Evolutionary conservation across 2,329 filamentous ascomycete species (phyloP), one percentile per base, ranked within the genome.

Genomic region (Neonectria coccinea): DNA sequence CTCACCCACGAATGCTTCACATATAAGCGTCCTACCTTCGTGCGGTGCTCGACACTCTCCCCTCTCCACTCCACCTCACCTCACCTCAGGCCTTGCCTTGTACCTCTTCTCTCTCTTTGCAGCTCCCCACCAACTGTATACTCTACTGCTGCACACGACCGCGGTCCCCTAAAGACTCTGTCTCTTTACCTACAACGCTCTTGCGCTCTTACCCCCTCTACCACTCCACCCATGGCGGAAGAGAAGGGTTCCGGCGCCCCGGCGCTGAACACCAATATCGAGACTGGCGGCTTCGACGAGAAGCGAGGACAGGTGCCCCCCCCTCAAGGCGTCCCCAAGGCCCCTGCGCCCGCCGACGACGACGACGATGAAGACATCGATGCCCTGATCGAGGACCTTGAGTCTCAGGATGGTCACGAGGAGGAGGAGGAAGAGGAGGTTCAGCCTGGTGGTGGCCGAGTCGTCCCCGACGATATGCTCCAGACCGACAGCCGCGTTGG

Each of bases 311-410:
- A 75, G 61, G 71, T 65, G 63, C 70, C 74, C 66, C 67, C 79
- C 22, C 53, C 70, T 62, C 75, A 78, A 65, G 74, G 76, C 44
- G 68, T 78, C 45, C 67, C 77, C 64, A 78, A 78, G 75, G 79
- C 81, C 74, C 73, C 76, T 64, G 83, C 81, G 74, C 77, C 75
- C 54, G 84, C 86, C 47, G 86, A 86, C 31, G 89, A 90, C 6
- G 90, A 92, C 53, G 91, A 94, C 53, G 91, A 94, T 22, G 91
- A 82, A 31, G 91, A 95, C 78, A 93, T 97, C 71, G 92, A 97
- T 76, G 89, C 90, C 75, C 85, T 97, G 75, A 97, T 97, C 71
- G 91, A 94, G 79, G 93, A 96, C 74, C 90, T 97, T 71, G 91
- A 96, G 82, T 93, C 90, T 45, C 85, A 93, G 73, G 92, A 96